Evolutionary conservation across 2,329 filamentous ascomycete genomes (phyloP).

Genomic region (Ceratocystiopsis brevicomis): DNA sequence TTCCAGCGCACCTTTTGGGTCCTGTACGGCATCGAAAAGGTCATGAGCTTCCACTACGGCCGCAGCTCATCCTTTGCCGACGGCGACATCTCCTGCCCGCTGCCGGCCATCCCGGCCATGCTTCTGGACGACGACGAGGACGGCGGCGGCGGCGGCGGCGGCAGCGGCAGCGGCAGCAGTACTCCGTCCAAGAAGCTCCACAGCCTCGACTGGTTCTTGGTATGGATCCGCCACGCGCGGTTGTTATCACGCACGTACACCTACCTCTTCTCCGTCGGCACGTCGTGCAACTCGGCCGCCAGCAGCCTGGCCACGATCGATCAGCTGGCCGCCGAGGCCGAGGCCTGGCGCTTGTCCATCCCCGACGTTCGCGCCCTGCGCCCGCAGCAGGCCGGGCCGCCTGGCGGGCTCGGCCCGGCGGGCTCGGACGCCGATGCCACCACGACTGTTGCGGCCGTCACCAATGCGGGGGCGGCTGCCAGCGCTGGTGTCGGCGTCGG

Average conservation of each 20-base stretch:
- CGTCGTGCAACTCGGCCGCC: conserved; percentile 10
- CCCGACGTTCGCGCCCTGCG: conserved; percentile 5
- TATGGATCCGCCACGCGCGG: conserved; percentile 11
- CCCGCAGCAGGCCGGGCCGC: conserved; percentile 2
- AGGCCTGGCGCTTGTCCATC: conserved; percentile 14
- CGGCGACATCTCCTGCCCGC: conserved; percentile 15
- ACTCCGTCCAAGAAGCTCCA: neutral
- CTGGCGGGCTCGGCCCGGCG: conserved; percentile 1
- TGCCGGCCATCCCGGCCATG: conserved; percentile 11
- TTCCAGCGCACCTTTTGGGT: conserved; percentile 16
- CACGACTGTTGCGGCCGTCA: too few relatives aligned
- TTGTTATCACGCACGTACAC: conserved; percentile 14
- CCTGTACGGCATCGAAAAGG: conserved; percentile 13
- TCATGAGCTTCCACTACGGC: conserved; percentile 14
- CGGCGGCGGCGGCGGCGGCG: too few relatives aligned
- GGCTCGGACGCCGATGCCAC: neutral
- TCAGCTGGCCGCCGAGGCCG: conserved; percentile 12
- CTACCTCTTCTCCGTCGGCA: conserved; percentile 15
- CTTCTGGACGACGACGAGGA: conserved; percentile 6
- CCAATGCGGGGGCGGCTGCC: too few relatives aligned
- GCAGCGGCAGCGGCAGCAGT: neutral
- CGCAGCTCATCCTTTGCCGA: conserved; percentile 17
- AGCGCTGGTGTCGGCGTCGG: too few relatives aligned
- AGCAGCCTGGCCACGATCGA: conserved; percentile 13
- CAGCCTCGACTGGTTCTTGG: conserved; percentile 11